Evolutionary conservation across 2,329 filamentous ascomycete species (phyloP).

Genomic region (Alternaria alternata): DNA sequence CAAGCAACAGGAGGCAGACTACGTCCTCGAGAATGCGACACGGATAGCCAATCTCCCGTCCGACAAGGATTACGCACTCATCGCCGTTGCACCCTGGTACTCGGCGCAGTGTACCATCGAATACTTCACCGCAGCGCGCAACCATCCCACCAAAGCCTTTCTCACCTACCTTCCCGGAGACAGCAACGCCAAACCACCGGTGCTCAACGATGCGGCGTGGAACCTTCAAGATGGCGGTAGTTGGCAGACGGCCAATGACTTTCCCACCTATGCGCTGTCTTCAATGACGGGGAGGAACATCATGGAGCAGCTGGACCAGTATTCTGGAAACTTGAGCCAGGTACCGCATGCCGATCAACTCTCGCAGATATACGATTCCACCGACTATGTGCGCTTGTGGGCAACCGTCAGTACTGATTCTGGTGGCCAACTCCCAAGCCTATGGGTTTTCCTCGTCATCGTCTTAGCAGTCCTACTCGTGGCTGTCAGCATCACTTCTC

Average conservation of each 20-base stretch:
- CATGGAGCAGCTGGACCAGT: constrained; percentile 75
- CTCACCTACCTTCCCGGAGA: constrained; percentile 63
- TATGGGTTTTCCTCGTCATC: constrained; percentile 80
- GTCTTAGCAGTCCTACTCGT: constrained; percentile 75
- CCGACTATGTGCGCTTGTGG: constrained; percentile 61
- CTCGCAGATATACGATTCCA: constrained; percentile 46
- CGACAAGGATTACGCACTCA: constrained; percentile 71
- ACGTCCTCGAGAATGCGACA: constrained; percentile 79
- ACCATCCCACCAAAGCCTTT: constrained; percentile 64
- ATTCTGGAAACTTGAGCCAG: constrained; percentile 75
- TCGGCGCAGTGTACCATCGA: constrained; percentile 74
- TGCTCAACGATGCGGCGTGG: constrained; percentile 72
- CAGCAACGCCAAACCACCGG: constrained; percentile 68
- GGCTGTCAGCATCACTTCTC: constrained; percentile 72
- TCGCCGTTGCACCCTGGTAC: constrained; percentile 89
- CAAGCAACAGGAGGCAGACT: constrained; percentile 66
- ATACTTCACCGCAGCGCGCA: constrained; percentile 72
- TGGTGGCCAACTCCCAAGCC: constrained; percentile 69
- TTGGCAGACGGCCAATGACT: constrained; percentile 78
- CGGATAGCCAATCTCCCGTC: constrained; percentile 71
- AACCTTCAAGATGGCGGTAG: constrained; percentile 70
- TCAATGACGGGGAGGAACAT: constrained; percentile 71
- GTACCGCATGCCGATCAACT: constrained; percentile 53
- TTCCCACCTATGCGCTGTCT: constrained; percentile 84
- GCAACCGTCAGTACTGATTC: constrained; percentile 59